These are phyloP conservation scores for Aspergillus cejpii DNA, from an alignment of 2,329 filamentous ascomycete species.

Conservation along the genomic window DNA sequence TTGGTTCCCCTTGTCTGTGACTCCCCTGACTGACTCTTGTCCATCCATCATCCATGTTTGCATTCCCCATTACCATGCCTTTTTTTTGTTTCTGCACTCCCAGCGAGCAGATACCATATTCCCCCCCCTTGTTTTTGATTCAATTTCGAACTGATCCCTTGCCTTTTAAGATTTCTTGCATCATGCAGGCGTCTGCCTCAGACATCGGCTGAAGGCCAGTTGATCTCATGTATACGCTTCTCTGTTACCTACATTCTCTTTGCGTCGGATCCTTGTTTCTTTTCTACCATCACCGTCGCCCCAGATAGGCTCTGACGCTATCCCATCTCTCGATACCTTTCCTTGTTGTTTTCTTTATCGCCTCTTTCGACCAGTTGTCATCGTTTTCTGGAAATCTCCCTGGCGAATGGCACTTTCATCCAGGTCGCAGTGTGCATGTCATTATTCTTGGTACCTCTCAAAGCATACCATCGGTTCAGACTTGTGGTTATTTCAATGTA, in stretches of 20 bases:
- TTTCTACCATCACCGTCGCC: not conserved
- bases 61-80: not conserved
- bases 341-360: conserved; percentile 10
- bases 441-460: conserved; percentile 17
- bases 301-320: not conserved
- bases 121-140: conserved; percentile 6
- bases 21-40: not conserved
- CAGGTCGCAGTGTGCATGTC: conserved; percentile 17
- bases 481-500: conserved; percentile 25
- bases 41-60: not conserved
- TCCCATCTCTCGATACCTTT: conserved; percentile 12
- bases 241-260: conserved; percentile 18
- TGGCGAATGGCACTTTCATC: conserved; percentile 18
- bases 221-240: conserved; percentile 28
- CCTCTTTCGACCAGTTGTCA: conserved; percentile 12
- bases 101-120: conserved; percentile 23
- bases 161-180: conserved; percentile 26
- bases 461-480: conserved; percentile 15
- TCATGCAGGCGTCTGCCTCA: conserved; percentile 36
- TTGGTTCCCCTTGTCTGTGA: not conserved
- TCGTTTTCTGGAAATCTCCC: conserved; percentile 19
- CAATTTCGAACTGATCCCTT: conserved; percentile 6
- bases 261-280: conserved; percentile 1
- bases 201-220: conserved; percentile 27
- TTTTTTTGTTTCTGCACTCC: conserved; percentile 16